Percentiles rank a stretch among this genome's conserved stretches.
phyloP scores from a whole-genome alignment of 1,139 yeast species.

The Suhomyces panamericanus region DNA sequence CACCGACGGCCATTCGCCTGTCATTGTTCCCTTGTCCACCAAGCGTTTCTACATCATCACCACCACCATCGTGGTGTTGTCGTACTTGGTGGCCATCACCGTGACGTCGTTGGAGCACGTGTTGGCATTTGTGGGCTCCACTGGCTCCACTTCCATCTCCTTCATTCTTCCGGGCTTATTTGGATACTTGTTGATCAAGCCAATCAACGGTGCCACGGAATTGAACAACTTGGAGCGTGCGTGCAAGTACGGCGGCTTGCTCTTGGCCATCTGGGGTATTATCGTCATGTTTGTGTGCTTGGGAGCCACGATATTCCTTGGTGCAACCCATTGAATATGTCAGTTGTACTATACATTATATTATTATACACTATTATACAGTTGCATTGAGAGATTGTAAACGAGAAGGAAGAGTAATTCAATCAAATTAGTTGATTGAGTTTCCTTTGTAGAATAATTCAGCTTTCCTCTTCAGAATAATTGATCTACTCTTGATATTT shows the following conservation, averaged over 20 bases:
- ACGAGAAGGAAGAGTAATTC: not conserved
- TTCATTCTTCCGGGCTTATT: conserved; percentile 91
- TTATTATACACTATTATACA: conserved; percentile 7
- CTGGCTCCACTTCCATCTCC: conserved; percentile 92
- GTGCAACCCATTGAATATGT: conserved; percentile 46
- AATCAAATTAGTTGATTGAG: not conserved
- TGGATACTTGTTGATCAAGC: conserved; percentile 66
- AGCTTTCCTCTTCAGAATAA: too few relatives aligned
- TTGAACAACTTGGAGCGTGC: conserved; percentile 42
- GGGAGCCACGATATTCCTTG: conserved; percentile 67
- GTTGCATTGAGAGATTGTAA: not conserved
- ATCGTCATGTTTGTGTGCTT: conserved; percentile 78
- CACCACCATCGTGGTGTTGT: conserved; percentile 54
- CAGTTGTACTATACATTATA: conserved; percentile 1
- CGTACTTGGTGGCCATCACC: conserved; percentile 73
- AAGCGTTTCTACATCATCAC: conserved; percentile 66
- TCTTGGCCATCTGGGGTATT: conserved; percentile 72
- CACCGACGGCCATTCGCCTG: conserved; percentile 51
- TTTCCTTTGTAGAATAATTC: too few relatives aligned
- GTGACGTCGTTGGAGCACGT: conserved; percentile 83
- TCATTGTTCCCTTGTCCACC: conserved; percentile 54
- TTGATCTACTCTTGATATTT: too few relatives aligned
- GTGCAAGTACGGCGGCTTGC: conserved; percentile 59
- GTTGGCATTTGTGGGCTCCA: conserved; percentile 89
- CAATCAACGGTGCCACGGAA: conserved; percentile 36